These are phyloP conservation scores for Pyrus hybrid DNA, from an alignment of 331 rosid genomes.

Conservation along the genomic window DNA sequence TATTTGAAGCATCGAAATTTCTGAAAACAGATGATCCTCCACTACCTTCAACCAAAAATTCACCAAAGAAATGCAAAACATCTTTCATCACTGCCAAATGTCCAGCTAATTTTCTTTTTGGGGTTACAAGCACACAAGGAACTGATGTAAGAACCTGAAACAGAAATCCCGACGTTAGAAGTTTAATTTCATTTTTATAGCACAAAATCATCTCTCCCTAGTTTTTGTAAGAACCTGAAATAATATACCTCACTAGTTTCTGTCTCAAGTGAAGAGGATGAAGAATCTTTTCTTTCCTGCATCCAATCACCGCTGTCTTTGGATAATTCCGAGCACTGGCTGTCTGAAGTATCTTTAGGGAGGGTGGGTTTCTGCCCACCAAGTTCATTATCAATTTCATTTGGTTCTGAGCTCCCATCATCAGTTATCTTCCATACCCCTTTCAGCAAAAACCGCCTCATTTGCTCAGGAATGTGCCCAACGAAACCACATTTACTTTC, in stretches of 20 bases:
- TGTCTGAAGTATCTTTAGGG: conserved; percentile 47
- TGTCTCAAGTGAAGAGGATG: conserved; percentile 49
- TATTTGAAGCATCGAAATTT: conserved; percentile 53
- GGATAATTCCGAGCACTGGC: conserved; percentile 40
- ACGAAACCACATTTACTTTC: conserved; percentile 61
- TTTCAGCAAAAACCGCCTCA: conserved; percentile 78
- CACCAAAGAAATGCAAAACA: conserved; percentile 85
- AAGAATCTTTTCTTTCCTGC: conserved; percentile 58
- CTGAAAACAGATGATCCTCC: conserved; percentile 87
- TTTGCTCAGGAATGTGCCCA: conserved; percentile 90
- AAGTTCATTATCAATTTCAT: conserved; percentile 49
- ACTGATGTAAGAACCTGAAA: conserved; percentile 82
- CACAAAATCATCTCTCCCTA: conserved; percentile 1
- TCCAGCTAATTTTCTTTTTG: conserved; percentile 91
- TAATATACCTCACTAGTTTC: conserved; percentile 86
- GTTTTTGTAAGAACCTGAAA: too few relatives aligned
- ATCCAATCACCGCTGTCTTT: conserved; percentile 54
- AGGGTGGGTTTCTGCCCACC: conserved; percentile 38
- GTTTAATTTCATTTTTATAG: conserved; percentile 5
- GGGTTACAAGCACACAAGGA: conserved; percentile 80
- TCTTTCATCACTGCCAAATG: conserved; percentile 88
- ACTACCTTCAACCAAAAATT: conserved; percentile 87
- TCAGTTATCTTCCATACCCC: conserved; percentile 84
- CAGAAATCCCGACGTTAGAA: conserved; percentile 16
- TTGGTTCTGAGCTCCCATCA: conserved; percentile 60